Conservation (phyloP, 2,329 filamentous ascomycete genomes). For the Coniella vitis region DNA sequence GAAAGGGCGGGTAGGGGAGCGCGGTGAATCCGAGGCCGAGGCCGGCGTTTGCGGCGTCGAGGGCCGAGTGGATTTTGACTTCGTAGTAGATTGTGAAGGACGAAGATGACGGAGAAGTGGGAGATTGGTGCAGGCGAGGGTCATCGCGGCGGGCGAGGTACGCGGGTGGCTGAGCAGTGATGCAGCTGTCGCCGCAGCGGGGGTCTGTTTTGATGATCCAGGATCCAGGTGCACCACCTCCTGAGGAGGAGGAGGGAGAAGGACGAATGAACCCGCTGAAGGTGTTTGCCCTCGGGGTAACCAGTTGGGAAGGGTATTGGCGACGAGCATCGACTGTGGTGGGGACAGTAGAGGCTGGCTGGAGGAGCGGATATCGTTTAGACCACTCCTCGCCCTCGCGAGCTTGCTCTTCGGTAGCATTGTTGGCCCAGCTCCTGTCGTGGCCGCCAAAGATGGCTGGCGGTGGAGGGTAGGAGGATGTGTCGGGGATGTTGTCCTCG, state of each 20-base stretch:
- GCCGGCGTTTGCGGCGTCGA: constrained; percentile 1
- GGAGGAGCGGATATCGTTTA: constrained; percentile 47
- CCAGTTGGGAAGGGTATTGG: constrained; percentile 41
- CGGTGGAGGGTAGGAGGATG: constrained; percentile 63
- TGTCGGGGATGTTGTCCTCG: constrained; percentile 44
- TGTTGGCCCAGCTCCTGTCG: constrained; percentile 60
- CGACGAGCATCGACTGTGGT: constrained; percentile 45
- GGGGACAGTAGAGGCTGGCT: constrained; percentile 43
- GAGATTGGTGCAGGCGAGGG: constrained; percentile 35
- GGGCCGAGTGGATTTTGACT: constrained; percentile 41
- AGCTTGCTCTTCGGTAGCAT: constrained; percentile 59
- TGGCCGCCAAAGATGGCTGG: constrained; percentile 59
- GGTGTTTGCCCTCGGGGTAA: constrained; percentile 33
- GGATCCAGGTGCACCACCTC: constrained; percentile 33
- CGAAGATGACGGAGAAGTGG: constrained; percentile 22
- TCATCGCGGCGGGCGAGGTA: constrained; percentile 57
- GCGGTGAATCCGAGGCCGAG: constrained; percentile 66
- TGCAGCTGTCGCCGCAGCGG: constrained; percentile 51
- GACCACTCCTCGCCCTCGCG: constrained; percentile 63
- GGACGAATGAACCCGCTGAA: constrained; percentile 35
- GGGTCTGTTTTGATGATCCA: constrained; percentile 41
- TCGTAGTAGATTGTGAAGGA: constrained; percentile 64
- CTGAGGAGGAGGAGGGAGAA: constrained; percentile 34
- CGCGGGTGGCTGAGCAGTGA: constrained; percentile 62
- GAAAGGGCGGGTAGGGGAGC: constrained; percentile 69